Evolutionary conservation across 2,329 filamentous ascomycete genomes (phyloP), one percentile per base, ranked within the genome.

Genomic region (Colletotrichum viniferum): DNA sequence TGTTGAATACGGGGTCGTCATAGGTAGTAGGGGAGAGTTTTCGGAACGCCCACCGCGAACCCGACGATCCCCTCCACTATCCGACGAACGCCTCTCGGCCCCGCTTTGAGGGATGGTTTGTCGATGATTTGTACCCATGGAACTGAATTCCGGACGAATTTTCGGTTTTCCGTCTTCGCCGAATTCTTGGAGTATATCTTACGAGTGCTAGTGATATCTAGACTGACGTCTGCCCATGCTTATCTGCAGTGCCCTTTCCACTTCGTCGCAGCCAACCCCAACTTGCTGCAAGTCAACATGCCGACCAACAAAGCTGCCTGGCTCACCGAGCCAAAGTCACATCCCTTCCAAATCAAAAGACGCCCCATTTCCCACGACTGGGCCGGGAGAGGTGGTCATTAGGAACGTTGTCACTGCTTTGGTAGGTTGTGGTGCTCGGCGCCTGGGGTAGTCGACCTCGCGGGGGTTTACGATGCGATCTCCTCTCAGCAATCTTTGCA

Each of bases 361-460:
- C 6, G 72, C 75, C 5, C 75, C 69, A 3, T 67, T 64, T 21
- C 68, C 72, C 0, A 43, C 21, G 12, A 60, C 76, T n/a, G 77
- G 76, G 5, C 69, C 76, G 4, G 70, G 70, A 9, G 74, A 80
- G 61, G 32, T 80, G 5, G 56, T 81, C 4, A 75, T 81, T 21
- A 72, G 69, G 16, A 79, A 76, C 52, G 55, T 26, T 10, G 77
- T 77, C 9, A 79, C 38, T 48, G 71, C 36, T 32, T 79, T 73
- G 66, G 78, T 75, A 67, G 73, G 24, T 61, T 72, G 56, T 12
- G 1, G 1, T 10, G 14, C 7, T 7, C 7, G 2, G 4, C 14
- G 3, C n/a, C 9, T 28, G 52, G 26, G 26, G 34, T 73, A 43
- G 28, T 30, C 4, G 48, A 60, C 18, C 8, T 71, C 13, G 71